Conservation (phyloP, 179 eudicot species). For the Beta lomatogona region DNA sequence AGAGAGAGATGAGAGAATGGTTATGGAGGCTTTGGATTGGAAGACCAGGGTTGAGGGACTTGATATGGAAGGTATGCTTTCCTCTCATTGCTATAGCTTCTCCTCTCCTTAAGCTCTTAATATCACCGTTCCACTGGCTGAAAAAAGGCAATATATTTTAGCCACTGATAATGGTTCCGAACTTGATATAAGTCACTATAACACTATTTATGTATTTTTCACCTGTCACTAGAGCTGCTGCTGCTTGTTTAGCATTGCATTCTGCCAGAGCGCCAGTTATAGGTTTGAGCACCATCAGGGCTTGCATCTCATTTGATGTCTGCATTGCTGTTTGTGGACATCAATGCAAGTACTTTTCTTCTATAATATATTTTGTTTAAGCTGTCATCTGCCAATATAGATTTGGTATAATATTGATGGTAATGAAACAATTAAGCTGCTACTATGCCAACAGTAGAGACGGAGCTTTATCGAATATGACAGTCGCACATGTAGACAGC, state of each 20-base stretch:
- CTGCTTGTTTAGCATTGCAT: too few relatives aligned
- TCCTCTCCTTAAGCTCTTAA: neutral
- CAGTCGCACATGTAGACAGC: too few relatives aligned
- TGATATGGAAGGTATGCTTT: conserved; percentile 86
- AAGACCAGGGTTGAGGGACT: conserved; percentile 70
- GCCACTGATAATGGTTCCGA: neutral
- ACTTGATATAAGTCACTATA: too few relatives aligned
- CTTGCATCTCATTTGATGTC: neutral
- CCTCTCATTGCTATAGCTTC: neutral
- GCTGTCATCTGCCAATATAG: neutral
- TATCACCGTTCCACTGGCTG: neutral
- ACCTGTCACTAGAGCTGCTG: too few relatives aligned
- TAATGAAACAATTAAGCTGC: neutral
- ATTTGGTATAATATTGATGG: neutral
- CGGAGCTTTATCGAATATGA: too few relatives aligned
- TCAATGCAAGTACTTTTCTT: neutral
- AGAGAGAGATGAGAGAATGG: conserved; percentile 91
- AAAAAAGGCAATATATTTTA: neutral
- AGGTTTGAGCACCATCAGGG: neutral
- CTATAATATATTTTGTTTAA: too few relatives aligned
- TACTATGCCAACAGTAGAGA: too few relatives aligned
- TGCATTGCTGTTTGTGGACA: conserved; percentile 1
- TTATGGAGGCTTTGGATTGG: conserved; percentile 76
- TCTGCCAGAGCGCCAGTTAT: neutral
- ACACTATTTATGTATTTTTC: too few relatives aligned